These are phyloP conservation scores for Eragrostis nindensis DNA, from an alignment of 176 grass and related monocot species.

Conservation along the genomic window DNA sequence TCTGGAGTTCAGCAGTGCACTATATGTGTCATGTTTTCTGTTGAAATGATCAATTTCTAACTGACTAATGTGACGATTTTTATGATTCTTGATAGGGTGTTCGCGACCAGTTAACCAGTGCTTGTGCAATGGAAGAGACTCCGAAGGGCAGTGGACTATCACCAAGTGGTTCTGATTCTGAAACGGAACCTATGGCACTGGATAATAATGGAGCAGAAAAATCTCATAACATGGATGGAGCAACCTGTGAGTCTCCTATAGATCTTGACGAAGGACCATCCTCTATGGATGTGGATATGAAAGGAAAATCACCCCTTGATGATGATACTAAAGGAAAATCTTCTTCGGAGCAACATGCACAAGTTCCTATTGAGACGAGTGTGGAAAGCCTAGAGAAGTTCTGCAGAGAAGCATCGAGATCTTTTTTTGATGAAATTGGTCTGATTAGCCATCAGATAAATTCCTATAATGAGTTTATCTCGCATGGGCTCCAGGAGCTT, in stretches of 20 bases:
- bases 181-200: conserved; percentile 34
- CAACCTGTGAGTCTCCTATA: conserved; percentile 36
- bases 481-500: conserved; percentile 79
- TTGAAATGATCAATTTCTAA: conserved; percentile 20
- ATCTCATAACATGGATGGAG: conserved; percentile 32
- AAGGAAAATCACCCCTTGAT: conserved; percentile 30
- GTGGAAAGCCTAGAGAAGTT: conserved; percentile 74
- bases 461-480: conserved; percentile 84
- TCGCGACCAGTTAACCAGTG: conserved; percentile 8
- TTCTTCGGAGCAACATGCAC: conserved; percentile 7
- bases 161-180: conserved; percentile 34
- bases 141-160: conserved; percentile 29
- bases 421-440: conserved; percentile 79
- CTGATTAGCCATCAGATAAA: conserved; percentile 87
- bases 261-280: conserved; percentile 28
- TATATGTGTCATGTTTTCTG: not conserved
- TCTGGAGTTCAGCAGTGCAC: not conserved
- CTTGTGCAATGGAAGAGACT: conserved; percentile 40
- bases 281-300: conserved; percentile 42
- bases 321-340: conserved; percentile 41
- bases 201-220: conserved; percentile 39
- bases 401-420: conserved; percentile 73
- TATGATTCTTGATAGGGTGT: conserved; percentile 31
- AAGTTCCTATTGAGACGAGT: conserved; percentile 55
- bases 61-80: conserved; percentile 14